Conservation (phyloP, 129 eudicot genomes). For the Flaveria robusta region DNA sequence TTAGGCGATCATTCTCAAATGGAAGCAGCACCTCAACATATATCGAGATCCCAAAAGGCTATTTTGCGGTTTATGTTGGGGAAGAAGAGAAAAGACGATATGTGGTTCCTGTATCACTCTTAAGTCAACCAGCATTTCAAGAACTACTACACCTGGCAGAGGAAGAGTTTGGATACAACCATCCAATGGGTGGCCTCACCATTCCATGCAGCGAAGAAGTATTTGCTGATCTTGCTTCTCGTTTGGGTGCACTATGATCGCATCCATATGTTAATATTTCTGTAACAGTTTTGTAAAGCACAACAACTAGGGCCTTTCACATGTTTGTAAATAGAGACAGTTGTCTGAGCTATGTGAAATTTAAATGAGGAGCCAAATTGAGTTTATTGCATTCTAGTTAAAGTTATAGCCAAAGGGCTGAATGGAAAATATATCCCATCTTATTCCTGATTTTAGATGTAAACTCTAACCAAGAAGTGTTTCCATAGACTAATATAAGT, state of each 20-base stretch:
- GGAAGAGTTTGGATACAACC: background rate
- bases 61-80: background rate
- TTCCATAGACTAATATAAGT: background rate
- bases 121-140: background rate
- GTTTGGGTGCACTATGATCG: background rate
- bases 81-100: background rate
- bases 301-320: background rate
- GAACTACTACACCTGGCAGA: background rate
- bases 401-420: background rate
- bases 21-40: background rate
- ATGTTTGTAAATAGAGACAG: background rate
- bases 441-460: background rate
- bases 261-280: background rate
- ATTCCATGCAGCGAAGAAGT: background rate
- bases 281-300: background rate
- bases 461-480: background rate
- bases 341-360: background rate
- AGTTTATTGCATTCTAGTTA: background rate
- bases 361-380: background rate
- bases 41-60: background rate
- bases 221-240: background rate
- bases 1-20: background rate
- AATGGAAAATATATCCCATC: background rate
- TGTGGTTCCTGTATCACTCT: background rate
- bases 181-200: constrained; percentile 9